Percentiles rank a stretch among this genome's conserved stretches.
These are phyloP conservation scores for Ascochyta pisi DNA, from an alignment of 2,329 filamentous ascomycete genomes.

Conservation along the genomic window DNA sequence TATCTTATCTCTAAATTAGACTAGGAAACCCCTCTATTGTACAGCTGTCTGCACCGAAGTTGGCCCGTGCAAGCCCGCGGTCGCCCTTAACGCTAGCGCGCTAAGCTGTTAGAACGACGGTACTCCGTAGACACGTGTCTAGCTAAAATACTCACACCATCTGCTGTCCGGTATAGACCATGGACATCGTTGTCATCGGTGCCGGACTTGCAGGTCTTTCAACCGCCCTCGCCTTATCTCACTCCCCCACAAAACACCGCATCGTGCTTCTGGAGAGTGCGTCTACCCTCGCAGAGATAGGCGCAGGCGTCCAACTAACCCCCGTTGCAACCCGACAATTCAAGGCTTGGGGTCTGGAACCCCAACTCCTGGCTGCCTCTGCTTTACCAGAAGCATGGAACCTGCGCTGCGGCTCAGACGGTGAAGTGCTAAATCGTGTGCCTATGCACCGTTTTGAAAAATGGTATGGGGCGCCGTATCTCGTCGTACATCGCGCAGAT, in stretches of 20 bases:
- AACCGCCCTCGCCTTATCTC: conserved; percentile 7
- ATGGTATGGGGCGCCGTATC: conserved; percentile 23
- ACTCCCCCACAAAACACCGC: conserved; percentile 1
- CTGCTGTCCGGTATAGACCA: not conserved
- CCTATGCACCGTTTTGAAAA: conserved; percentile 18
- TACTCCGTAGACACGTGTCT: too few relatives aligned
- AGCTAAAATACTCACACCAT: too few relatives aligned
- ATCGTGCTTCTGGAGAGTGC: conserved; percentile 11
- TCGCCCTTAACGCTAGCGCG: too few relatives aligned
- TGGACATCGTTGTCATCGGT: conserved; percentile 11
- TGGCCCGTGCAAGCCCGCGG: too few relatives aligned
- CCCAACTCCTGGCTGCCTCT: conserved; percentile 12
- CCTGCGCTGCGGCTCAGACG: conserved; percentile 42
- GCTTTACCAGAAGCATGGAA: conserved; percentile 15
- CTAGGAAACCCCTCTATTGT: too few relatives aligned
- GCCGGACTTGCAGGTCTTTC: conserved; percentile 16
- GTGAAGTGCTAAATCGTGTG: conserved; percentile 13
- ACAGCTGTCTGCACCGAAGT: too few relatives aligned
- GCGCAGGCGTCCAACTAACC: conserved; percentile 14
- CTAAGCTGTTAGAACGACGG: too few relatives aligned
- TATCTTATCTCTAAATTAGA: too few relatives aligned
- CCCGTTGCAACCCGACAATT: conserved; percentile 12
- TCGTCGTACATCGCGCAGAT: conserved; percentile 26
- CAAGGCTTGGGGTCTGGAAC: conserved; percentile 9
- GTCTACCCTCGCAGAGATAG: conserved; percentile 7